Conservation (phyloP, 129 eudicot species). For the Arctium lappa region DNA sequence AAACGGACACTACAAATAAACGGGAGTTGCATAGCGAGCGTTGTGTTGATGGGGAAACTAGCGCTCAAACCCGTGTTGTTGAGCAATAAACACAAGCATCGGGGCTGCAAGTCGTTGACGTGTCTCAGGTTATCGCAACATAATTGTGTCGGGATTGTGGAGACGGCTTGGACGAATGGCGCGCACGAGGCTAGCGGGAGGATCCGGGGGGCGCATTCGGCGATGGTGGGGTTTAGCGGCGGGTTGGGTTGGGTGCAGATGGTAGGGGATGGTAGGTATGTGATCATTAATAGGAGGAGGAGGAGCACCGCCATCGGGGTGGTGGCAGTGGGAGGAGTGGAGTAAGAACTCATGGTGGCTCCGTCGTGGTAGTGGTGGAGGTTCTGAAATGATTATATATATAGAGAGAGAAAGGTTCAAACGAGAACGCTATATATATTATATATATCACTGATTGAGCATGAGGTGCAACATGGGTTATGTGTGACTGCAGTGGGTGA, state of each 20-base stretch:
- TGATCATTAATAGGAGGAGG: conserved; percentile 4
- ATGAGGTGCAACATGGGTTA: conserved; percentile 25
- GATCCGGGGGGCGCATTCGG: conserved; percentile 34
- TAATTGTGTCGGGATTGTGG: conserved; percentile 15
- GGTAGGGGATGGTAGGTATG: conserved; percentile 11
- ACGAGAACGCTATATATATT: neutral
- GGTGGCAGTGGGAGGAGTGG: conserved; percentile 3
- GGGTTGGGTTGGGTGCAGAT: conserved; percentile 18
- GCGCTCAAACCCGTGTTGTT: conserved; percentile 32
- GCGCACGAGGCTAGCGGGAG: conserved; percentile 35
- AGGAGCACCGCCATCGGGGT: neutral
- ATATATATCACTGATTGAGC: conserved; percentile 10
- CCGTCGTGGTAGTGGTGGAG: neutral
- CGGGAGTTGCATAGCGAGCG: conserved; percentile 36
- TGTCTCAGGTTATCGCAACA: conserved; percentile 31
- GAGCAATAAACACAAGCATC: conserved; percentile 28
- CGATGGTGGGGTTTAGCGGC: conserved; percentile 26
- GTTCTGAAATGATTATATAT: neutral
- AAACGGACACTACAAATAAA: conserved; percentile 28
- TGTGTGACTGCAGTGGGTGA: conserved; percentile 1
- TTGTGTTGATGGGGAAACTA: conserved; percentile 26
- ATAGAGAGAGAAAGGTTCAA: too few relatives aligned
- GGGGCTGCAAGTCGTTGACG: conserved; percentile 27
- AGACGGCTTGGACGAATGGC: conserved; percentile 30
- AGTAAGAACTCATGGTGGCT: conserved; percentile 14